Evolutionary conservation across 1,284 basidiomycete species (phyloP), one percentile per base, ranked within the genome.

Genomic region (Anthracocystis walkeri): DNA sequence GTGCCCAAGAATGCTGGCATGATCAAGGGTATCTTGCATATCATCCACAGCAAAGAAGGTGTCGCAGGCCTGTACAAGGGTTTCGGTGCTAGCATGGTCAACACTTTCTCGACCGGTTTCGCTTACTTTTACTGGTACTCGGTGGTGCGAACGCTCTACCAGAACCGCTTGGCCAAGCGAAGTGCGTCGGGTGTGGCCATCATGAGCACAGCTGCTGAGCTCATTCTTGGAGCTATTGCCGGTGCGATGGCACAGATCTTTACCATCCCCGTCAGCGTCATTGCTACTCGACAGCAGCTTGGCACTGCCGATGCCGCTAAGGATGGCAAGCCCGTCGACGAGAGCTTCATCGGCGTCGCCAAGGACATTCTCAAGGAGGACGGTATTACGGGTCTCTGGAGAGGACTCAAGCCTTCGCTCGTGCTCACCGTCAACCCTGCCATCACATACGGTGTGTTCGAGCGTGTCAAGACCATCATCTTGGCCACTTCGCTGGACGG

Each of bases 121-220:
- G 95, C 97, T 21, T 99, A 99, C 88, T 99, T 99, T 88, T 98
- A 97, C 89, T 98, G 97, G 89, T 98, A 98, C 87, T 93, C 94
- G 27, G 89, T 94, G 84, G 92, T 98, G 29, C 90, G 94, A 75
- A 90, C 89, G 23, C 89, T 92, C 7, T 95, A 95, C 86, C 74
- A 81, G 55, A 69, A 73, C 31, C 73, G 78, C 18, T 35, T 85
- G 12, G 57, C 77, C 33, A 76, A 70, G 53, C 59, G 62, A 11
- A 64, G 67, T n/a, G 63, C 75, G 0, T 60, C 65, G 7, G 75
- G 67, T 23, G 60, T 75, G 6, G 74, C 67, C 10, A 48, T 74
- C 35, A 69, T 84, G 54, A 75, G 57, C 53, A 83, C 82, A 12
- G 79, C 80, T 14, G 74, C 78, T 10, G 83, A 85, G 74, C 89